These are phyloP conservation scores for Hamigera avellanea DNA, from an alignment of 495 filamentous ascomycete genomes.

Conservation along the genomic window DNA sequence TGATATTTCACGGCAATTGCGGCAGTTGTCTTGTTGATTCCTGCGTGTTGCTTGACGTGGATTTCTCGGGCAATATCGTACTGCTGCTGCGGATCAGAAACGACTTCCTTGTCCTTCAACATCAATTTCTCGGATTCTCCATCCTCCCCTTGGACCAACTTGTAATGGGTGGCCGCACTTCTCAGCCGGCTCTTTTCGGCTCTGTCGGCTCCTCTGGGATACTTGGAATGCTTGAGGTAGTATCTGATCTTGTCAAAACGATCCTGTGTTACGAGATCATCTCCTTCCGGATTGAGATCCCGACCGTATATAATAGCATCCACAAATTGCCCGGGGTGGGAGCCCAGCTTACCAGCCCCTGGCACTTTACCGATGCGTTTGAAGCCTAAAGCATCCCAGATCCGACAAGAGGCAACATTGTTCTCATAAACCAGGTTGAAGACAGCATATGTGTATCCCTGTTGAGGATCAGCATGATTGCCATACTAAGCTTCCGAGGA, in stretches of 20 bases:
- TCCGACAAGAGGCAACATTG: constrained; percentile 85
- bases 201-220: constrained; percentile 85
- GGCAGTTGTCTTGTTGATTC: constrained; percentile 97
- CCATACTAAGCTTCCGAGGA: background rate
- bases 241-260: constrained; percentile 97
- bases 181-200: constrained; percentile 91
- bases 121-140: constrained; percentile 65
- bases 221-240: constrained; percentile 91
- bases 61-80: constrained; percentile 75
- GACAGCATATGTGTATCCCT: constrained; percentile 90
- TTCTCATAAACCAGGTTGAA: constrained; percentile 99
- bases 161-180: constrained; percentile 93
- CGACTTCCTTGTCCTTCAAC: constrained; percentile 96
- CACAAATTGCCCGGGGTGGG: constrained; percentile 66
- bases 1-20: constrained; percentile 89
- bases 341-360: constrained; percentile 73
- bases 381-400: constrained; percentile 97
- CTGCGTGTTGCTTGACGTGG: constrained; percentile 71
- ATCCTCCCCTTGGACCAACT: constrained; percentile 43
- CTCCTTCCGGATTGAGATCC: constrained; percentile 64
- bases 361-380: constrained; percentile 91
- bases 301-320: constrained; percentile 97
- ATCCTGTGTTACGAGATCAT: constrained; percentile 88
- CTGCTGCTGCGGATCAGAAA: constrained; percentile 81
- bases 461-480: constrained; percentile 1